Base-by-base conservation (phyloP, 2,329 filamentous ascomycete species). In the Aspergillus latus region DNA sequence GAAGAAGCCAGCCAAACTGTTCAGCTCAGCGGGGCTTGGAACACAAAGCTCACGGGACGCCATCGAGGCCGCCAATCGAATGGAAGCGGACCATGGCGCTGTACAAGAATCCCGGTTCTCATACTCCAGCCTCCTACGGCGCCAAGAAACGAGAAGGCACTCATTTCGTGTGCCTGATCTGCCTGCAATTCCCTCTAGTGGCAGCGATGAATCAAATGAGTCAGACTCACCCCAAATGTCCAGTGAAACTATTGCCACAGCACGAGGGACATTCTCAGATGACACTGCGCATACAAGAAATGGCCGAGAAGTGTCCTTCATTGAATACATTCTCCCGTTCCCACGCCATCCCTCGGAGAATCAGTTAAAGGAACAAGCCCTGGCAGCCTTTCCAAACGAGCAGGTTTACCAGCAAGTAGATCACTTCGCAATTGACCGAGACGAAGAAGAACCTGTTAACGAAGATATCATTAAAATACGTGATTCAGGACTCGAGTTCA, bases 301-400 rank as follows among this genome's bases (percentile, higher is more conserved):
- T 80, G 92, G 81, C 56, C 88, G 89, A 61, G 89, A 94, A 67
- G 89, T 90, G 60, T 83, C 84, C 60, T 88, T 89, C 64, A 85
- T 88, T 50, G 85, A 87, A 37, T 92, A 92, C 71, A 76, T 96
- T 54, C 82, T 96, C 57, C 86, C 89, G 55, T 78, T 96, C 56
- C 90, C 92, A 43, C 89, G 89, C 49, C 88, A 86, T 67, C 88
- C 91, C 67, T 89, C 89, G 7, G 87, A 94, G 70, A 85, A 87
- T 67, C 88, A 93, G 70, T 79, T 97, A 61, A 85, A 88, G 60
- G 90, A 96, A 64, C 76, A 76, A 61, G 72, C 77, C 13, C 67
- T 80, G 53, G 78, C 78, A 36, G 78, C 77, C 5, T 80, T 79
- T 59, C 78, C 78, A 10, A 79, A 79, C 56, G 77, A 80, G 60